Conservation (phyloP, 1,284 basidiomycete genomes). For the Naganishia albida region DNA sequence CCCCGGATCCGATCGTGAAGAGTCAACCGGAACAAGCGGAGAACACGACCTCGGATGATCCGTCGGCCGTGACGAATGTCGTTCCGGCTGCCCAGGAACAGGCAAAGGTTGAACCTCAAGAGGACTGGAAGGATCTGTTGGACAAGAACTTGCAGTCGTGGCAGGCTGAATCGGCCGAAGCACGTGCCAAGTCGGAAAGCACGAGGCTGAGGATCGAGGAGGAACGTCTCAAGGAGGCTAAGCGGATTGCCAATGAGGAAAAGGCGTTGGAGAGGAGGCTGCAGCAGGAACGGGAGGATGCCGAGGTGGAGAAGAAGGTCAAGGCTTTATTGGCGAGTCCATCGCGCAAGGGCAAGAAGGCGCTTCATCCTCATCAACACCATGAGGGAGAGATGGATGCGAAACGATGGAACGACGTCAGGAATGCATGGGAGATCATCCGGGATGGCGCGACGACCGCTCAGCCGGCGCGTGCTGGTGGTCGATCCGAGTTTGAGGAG, state of each 20-base stretch:
- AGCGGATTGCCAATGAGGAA: slow-evolving; percentile 37
- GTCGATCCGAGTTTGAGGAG: slow-evolving; percentile 29
- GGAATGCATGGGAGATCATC: slow-evolving; percentile 62
- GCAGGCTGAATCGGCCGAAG: slow-evolving; percentile 71
- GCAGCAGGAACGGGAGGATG: slow-evolving; percentile 38
- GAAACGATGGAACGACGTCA: slow-evolving; percentile 54
- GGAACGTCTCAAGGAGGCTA: slow-evolving; percentile 37
- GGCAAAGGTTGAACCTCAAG: slow-evolving; percentile 29
- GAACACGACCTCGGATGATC: slow-evolving; percentile 28
- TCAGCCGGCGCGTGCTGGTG: slow-evolving; percentile 37
- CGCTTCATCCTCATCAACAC: slow-evolving; percentile 1
- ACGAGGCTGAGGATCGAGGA: slow-evolving; percentile 71
- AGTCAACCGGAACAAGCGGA: slow-evolving; percentile 7
- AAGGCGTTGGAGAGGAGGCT: slow-evolving; percentile 34
- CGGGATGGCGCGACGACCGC: slow-evolving; percentile 41
- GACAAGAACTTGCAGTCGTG: slow-evolving; percentile 69
- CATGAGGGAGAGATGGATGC: slow-evolving; percentile 38
- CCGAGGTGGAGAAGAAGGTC: slow-evolving; percentile 39
- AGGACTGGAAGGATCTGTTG: slow-evolving; percentile 64
- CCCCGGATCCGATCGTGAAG: slow-evolving; percentile 17
- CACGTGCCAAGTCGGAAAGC: slow-evolving; percentile 70
- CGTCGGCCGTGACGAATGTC: slow-evolving; percentile 35
- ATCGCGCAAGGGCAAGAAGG: slow-evolving; percentile 30
- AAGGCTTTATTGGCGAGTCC: slow-evolving; percentile 38
- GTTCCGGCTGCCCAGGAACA: slow-evolving; percentile 20